These are phyloP conservation scores for Elsinoe perseae DNA, from an alignment of 2,329 filamentous ascomycete species.

Conservation along the genomic window DNA sequence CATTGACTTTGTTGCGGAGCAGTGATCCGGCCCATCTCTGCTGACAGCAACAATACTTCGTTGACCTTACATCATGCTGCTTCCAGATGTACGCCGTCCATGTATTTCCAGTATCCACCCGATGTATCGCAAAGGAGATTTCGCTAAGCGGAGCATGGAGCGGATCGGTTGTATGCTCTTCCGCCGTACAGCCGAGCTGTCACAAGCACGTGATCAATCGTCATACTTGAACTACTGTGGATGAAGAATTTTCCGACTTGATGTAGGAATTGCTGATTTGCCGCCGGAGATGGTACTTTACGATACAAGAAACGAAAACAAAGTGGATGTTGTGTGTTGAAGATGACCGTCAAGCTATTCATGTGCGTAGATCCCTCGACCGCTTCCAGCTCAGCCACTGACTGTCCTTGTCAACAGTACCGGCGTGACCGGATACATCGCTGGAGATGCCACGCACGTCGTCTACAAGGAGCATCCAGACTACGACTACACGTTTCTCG, in stretches of 20 bases:
- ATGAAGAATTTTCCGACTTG: not conserved
- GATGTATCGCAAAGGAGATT: not conserved
- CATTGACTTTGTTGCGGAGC: not conserved
- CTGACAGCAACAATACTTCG: not conserved
- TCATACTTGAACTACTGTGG: not conserved
- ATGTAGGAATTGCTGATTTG: not conserved
- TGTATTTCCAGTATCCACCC: not conserved
- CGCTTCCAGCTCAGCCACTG: not conserved
- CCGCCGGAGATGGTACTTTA: not conserved
- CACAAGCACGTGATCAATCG: not conserved
- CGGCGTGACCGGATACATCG: slow-evolving; percentile 35
- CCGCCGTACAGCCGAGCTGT: not conserved
- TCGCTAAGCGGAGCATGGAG: not conserved
- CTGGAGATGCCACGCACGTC: slow-evolving; percentile 38
- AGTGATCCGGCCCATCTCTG: not conserved
- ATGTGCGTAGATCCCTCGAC: not conserved
- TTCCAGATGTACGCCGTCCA: not conserved
- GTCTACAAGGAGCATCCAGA: slow-evolving; percentile 42
- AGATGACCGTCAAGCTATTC: not conserved
- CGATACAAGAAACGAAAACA: not conserved
- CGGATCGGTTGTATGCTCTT: not conserved
- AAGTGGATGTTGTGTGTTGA: too few species aligned
- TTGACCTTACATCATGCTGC: not conserved
- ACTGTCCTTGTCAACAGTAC: slow-evolving; percentile 4
- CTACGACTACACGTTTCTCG: slow-evolving; percentile 43